A percentile compares a stretch with the other conserved stretches of the same genome.
phyloP scores from a whole-genome alignment of 768 basidiomycete species.

The Suillus sp. region DNA sequence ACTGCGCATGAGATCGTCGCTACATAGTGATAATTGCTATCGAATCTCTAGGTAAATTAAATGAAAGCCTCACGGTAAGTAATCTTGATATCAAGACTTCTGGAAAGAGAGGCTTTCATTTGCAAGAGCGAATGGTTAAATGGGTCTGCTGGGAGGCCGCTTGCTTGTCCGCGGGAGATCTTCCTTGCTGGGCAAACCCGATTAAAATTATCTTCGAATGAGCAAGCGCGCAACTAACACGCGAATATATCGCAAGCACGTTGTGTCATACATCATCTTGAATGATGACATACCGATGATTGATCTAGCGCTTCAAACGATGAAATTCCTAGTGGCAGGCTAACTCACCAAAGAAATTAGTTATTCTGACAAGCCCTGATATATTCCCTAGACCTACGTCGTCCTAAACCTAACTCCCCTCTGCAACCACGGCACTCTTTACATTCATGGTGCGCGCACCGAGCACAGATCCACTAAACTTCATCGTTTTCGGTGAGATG shows the following conservation, averaged over 20 bases:
- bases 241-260: neutral
- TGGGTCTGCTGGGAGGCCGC: neutral
- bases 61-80: neutral
- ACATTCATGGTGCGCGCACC: neutral
- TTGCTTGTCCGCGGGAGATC: neutral
- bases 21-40: neutral
- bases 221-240: neutral
- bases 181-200: neutral
- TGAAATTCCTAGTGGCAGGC: neutral
- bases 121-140: neutral
- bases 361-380: neutral
- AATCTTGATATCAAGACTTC: neutral
- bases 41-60: neutral
- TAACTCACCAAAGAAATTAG: neutral
- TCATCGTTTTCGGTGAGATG: constrained; percentile 15
- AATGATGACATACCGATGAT: neutral
- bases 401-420: neutral
- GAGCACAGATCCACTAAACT: neutral
- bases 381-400: neutral
- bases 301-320: neutral
- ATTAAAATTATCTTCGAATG: neutral
- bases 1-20: neutral
- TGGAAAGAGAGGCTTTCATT: neutral
- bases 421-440: neutral
- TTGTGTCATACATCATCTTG: neutral